Evolutionary conservation across 164 flowering plant species (phyloP).

Genomic region (Tinospora cordifolia): DNA sequence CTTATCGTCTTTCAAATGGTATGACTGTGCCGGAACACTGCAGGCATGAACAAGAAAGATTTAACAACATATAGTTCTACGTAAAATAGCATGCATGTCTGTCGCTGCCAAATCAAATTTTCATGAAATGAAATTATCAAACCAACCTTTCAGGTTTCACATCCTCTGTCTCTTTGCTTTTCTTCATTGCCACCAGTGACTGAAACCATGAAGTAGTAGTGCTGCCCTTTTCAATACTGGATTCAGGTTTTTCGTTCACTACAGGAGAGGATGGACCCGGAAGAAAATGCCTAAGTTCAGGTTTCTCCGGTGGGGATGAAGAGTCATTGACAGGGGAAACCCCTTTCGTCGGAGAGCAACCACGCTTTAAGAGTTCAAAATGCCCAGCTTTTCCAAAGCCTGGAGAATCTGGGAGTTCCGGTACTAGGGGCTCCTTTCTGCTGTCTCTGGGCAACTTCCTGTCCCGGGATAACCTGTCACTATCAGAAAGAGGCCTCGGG

Average conservation of each 20-base stretch:
- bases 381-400: constrained; percentile 3
- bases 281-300: constrained; percentile 24
- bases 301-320: constrained; percentile 14
- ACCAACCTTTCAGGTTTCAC: constrained; percentile 42
- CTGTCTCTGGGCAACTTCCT: constrained; percentile 23
- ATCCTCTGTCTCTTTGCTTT: constrained; percentile 13
- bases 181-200: constrained; percentile 3
- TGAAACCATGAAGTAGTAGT: neutral
- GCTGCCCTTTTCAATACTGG: constrained; percentile 2
- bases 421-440: constrained; percentile 18
- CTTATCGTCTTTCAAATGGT: constrained; percentile 51
- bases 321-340: constrained; percentile 19
- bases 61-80: neutral
- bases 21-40: constrained; percentile 36
- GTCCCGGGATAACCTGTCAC: constrained; percentile 28
- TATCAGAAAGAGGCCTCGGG: constrained; percentile 39
- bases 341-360: constrained; percentile 5
- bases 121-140: neutral
- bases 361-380: neutral
- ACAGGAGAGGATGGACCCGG: constrained; percentile 6
- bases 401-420: constrained; percentile 18
- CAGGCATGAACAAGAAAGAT: constrained; percentile 18
- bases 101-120: neutral
- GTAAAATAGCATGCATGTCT: neutral
- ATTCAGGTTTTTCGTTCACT: constrained; percentile 9